A percentile compares a stretch with the other conserved stretches of the same genome.
phyloP scores from a whole-genome alignment of 2,329 filamentous ascomycete species.

The Aspergillus candidus region DNA sequence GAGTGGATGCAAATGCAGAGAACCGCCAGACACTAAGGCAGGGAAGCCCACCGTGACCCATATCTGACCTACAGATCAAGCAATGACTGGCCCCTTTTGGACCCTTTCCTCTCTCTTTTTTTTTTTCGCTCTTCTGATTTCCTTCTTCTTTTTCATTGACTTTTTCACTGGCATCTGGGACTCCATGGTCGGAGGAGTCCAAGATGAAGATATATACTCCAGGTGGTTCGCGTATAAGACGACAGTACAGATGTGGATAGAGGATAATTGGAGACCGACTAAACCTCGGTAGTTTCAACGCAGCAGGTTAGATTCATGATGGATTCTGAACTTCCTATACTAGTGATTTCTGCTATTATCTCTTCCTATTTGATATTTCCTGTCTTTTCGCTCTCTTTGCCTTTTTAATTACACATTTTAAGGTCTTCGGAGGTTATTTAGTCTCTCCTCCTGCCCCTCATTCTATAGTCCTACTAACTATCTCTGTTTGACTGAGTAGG shows the following conservation, averaged over 20 bases:
- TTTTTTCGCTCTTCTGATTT: not conserved
- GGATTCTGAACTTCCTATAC: no score
- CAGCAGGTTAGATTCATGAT: no score
- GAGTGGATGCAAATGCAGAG: constrained; percentile 8
- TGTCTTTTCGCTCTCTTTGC: constrained; percentile 1
- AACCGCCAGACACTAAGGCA: constrained; percentile 7
- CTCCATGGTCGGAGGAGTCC: no score
- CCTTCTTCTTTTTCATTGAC: not conserved
- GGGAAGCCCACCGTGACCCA: not conserved
- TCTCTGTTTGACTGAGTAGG: no score
- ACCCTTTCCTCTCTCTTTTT: constrained; percentile 1
- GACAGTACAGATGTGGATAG: no score
- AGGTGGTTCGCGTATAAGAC: no score
- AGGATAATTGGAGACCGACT: no score
- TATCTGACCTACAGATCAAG: constrained; percentile 2
- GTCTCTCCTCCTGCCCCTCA: constrained; percentile 2
- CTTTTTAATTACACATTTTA: no score
- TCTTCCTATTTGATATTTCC: constrained; percentile 1
- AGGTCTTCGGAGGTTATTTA: not conserved
- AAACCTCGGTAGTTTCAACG: no score
- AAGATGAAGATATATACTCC: no score
- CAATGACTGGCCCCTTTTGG: not conserved
- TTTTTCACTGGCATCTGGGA: not conserved
- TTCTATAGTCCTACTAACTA: not conserved
- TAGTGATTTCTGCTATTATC: constrained; percentile 1